Evolutionary conservation across 2,329 filamentous ascomycete species (phyloP), one percentile per base, ranked within the genome.

Genomic region (Hypoxylon sp.): DNA sequence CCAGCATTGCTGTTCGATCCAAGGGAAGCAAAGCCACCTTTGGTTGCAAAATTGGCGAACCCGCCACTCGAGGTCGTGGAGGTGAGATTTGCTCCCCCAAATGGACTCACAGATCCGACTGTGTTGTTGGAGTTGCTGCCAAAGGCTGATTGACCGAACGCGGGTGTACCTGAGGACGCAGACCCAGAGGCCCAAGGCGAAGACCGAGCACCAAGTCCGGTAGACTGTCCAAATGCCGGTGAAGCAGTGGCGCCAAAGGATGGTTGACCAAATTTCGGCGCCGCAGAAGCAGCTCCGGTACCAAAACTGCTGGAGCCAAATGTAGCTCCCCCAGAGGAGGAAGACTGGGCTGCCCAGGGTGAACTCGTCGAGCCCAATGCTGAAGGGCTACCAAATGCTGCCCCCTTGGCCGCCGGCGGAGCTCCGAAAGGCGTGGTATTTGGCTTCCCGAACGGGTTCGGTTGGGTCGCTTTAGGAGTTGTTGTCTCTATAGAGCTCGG

Each of bases 131-230:
- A 51, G 57, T 78, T 60, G 25, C 34, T 80, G 5, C 83, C 75
- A 60, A 87, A 86, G 13, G 83, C 81, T 6, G 84, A 77, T 73
- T 89, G 86, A 1, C 87, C 87, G 76, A 90, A 90, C 1, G 84
- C 79, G 17, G 86, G 80, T 3, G 79, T 68, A 17, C 76, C 73
- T 32, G 77, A 70, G 43, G 79, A 72, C 4, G 80, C 68, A 2
- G 80, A 77, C 19, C 72, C 79, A 19, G 82, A 74, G 3, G 81
- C 82, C 88, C 88, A 90, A 10, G 86, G 86, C 4, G 88, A 89
- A 2, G 80, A 71, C 67, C 83, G 84, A 49, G 80, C 71, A 1
- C 85, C 85, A 28, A 85, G 73, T 11, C 81, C 80, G 6, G 84
- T 81, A 14, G 86, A 80, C 68, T 87, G 83, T 2, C 87, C 87